These are phyloP conservation scores for Serendipita sp. DNA, from an alignment of 1,284 basidiomycete genomes.

Conservation along the genomic window DNA sequence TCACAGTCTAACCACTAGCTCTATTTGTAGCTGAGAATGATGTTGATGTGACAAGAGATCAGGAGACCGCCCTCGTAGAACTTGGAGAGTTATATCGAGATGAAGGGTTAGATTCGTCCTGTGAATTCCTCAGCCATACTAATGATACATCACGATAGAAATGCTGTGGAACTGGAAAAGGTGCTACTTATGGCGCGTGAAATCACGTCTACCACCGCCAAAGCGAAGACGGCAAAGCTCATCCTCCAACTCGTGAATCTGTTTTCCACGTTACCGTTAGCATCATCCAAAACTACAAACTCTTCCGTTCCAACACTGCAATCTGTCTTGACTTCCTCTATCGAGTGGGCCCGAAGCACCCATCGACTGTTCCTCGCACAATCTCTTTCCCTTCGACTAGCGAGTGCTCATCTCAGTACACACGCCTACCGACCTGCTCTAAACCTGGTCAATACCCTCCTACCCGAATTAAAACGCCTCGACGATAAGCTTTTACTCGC, in stretches of 20 bases:
- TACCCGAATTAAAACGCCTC: constrained; percentile 81
- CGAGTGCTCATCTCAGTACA: constrained; percentile 55
- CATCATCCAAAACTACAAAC: constrained; percentile 56
- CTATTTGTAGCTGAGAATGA: constrained; percentile 2
- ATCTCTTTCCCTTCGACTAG: constrained; percentile 82
- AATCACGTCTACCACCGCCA: constrained; percentile 90
- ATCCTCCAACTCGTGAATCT: constrained; percentile 20
- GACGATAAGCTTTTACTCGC: constrained; percentile 98
- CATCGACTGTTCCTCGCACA: constrained; percentile 95
- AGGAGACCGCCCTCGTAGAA: constrained; percentile 76
- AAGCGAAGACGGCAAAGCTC: constrained; percentile 96
- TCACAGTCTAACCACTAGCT: neutral
- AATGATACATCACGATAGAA: constrained; percentile 32
- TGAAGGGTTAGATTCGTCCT: constrained; percentile 42
- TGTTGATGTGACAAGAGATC: constrained; percentile 50
- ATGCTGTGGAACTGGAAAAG: constrained; percentile 73
- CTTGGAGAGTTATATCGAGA: constrained; percentile 84
- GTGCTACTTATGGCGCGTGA: constrained; percentile 76
- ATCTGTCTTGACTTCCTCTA: constrained; percentile 35
- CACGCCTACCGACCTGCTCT: constrained; percentile 71
- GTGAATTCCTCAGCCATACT: neutral
- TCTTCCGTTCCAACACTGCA: constrained; percentile 76
- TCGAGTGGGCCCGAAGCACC: constrained; percentile 83
- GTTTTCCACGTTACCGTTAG: constrained; percentile 12
- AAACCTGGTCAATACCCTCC: constrained; percentile 66